Evolutionary conservation across 2,329 filamentous ascomycete species (phyloP), one percentile per base, ranked within the genome.

Genomic region (Stagonosporopsis rhizophila): DNA sequence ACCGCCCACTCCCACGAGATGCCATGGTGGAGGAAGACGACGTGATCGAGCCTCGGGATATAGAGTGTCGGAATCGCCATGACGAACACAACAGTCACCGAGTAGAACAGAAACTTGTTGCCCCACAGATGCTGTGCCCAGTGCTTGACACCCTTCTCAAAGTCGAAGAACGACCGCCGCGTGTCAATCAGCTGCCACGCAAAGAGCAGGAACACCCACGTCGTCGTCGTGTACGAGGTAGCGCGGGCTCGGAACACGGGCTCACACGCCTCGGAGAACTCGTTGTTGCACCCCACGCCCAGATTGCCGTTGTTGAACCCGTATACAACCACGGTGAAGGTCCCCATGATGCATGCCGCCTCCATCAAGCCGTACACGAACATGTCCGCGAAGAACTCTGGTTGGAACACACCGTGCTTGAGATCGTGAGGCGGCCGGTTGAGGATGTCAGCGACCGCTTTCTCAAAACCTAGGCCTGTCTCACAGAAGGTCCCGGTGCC

Each of bases 121-220:
- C 30, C 30, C 30, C 30, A 15, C 14, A 32, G 30, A 32, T 32
- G 30, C 30, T 32, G 30, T 91, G 85, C 81, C 87, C 87, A 90
- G 64, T 89, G 85, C 11, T 69, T 72, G 45, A 72, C 67, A 58
- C 86, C 85, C 51, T 77, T 78, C 65, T 32, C 14, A 15, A 32
- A 32, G 14, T 83, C 85, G 27, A 92, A 92, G 79, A 92, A 89
- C 8, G 84, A 87, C 47, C 87, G 85, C 23, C 89, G 86, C 76
- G 88, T 83, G 69, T 90, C 82, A 62, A 58, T 64, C 64, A 91
- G 88, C 72, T 92, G 89, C 89, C 89, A 92, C 0, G 89, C 89
- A 8, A 90, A 80, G 79, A 92, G 89, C 19, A 91, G 82, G 0
- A 32, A 87, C 65, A 88, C 88, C 89, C 89, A 92, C 0, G 88